Conservation (phyloP, 345 rosid genomes). For the Cardamine occulta region DNA sequence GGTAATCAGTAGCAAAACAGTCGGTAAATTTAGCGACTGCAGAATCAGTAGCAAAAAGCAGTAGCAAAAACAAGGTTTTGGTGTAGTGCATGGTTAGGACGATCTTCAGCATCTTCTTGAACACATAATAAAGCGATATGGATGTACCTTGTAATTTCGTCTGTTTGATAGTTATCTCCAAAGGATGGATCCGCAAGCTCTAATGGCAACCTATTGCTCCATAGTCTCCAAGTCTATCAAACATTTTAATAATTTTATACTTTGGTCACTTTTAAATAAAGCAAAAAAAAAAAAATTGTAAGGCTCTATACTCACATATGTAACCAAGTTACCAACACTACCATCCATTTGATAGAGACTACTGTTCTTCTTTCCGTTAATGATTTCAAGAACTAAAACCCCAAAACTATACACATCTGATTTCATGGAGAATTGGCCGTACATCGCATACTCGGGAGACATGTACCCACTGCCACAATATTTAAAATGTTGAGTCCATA, state of each 20-base stretch:
- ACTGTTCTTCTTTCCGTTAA: slow-evolving; percentile 33
- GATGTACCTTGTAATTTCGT: too few species aligned
- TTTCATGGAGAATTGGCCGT: slow-evolving; percentile 42
- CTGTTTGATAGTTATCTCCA: too few species aligned
- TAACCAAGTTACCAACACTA: slow-evolving; percentile 15
- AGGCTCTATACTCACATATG: slow-evolving; percentile 38
- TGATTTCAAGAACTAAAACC: slow-evolving; percentile 33
- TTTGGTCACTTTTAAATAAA: too few species aligned
- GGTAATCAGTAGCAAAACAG: too few species aligned
- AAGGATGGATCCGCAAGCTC: too few species aligned
- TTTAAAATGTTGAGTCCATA: neutral
- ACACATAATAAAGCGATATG: too few species aligned
- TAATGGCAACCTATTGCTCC: slow-evolving; percentile 36
- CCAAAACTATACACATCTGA: slow-evolving; percentile 45
- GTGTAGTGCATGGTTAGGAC: slow-evolving; percentile 48
- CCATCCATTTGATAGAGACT: slow-evolving; percentile 6
- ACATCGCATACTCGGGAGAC: neutral
- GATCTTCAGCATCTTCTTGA: slow-evolving; percentile 53
- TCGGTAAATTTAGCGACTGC: too few species aligned
- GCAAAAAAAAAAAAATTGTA: neutral
- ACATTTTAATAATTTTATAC: neutral
- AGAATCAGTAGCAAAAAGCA: too few species aligned
- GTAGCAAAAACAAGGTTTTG: too few species aligned
- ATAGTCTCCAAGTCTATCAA: slow-evolving; percentile 46
- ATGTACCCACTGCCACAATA: slow-evolving; percentile 30